These are phyloP conservation scores for Cucurbita argyrosperma DNA, from an alignment of 306 rosid species.

Conservation along the genomic window DNA sequence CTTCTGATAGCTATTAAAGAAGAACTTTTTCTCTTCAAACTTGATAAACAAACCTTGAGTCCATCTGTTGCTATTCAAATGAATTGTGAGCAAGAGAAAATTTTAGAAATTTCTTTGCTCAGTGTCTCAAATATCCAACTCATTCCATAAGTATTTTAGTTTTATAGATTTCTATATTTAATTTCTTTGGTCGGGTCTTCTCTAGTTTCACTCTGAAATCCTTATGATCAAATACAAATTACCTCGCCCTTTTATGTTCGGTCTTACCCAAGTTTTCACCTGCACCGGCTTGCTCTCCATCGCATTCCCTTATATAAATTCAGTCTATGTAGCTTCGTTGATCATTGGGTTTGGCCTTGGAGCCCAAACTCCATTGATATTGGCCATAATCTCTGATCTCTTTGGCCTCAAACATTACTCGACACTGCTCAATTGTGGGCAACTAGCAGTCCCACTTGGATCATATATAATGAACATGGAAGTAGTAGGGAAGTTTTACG, in stretches of 20 bases:
- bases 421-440: neutral
- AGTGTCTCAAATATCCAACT: neutral
- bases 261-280: neutral
- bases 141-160: neutral
- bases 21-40: neutral
- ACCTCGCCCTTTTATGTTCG: neutral
- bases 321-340: neutral
- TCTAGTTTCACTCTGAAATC: neutral
- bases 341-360: neutral
- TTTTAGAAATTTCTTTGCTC: neutral
- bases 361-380: neutral
- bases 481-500: neutral
- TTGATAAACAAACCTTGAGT: neutral
- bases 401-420: neutral
- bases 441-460: neutral
- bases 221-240: neutral
- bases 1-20: neutral
- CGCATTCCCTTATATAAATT: neutral
- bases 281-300: neutral
- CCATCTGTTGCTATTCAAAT: neutral
- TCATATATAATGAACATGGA: neutral
- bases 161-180: neutral
- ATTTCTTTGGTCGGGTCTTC: neutral
- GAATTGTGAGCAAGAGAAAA: neutral
- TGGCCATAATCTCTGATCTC: neutral